Percentiles rank a stretch among this genome's conserved stretches.
These are phyloP conservation scores for Allium fistulosum DNA, from an alignment of 106 monocot species.

Conservation along the genomic window DNA sequence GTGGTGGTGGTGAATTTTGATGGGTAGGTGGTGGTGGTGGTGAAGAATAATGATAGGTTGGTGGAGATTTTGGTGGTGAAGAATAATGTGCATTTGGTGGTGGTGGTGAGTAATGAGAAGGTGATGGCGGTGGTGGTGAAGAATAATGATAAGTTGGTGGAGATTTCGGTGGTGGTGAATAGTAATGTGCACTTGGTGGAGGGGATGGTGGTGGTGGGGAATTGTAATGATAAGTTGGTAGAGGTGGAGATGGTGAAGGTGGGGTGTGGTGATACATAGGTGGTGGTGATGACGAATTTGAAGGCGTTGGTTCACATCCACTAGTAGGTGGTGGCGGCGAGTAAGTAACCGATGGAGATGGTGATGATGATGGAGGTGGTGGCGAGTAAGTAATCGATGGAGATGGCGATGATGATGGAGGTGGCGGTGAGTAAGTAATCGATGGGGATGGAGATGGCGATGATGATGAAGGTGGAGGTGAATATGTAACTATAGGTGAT, in stretches of 20 bases:
- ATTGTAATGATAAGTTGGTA: not conserved
- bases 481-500: too few species aligned
- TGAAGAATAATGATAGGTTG: not conserved
- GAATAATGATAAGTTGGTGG: not conserved
- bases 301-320: constrained; percentile 7
- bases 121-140: not conserved
- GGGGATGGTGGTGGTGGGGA: constrained; percentile 2
- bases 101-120: not conserved
- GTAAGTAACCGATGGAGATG: not conserved
- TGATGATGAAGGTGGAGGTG: not conserved
- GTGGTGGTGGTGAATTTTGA: not conserved
- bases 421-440: not conserved
- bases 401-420: not conserved
- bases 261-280: not conserved
- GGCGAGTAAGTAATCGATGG: not conserved
- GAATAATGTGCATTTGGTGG: not conserved
- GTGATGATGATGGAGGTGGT: constrained; percentile 8
- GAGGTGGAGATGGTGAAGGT: not conserved
- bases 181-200: not conserved
- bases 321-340: not conserved
- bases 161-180: not conserved
- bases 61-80: not conserved
- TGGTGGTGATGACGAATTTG: constrained; percentile 17
- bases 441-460: not conserved
- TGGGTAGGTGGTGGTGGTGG: too few species aligned